Evolutionary conservation across 352 stramenopile genomes (phyloP).

Genomic region (Pythium chondricola): DNA sequence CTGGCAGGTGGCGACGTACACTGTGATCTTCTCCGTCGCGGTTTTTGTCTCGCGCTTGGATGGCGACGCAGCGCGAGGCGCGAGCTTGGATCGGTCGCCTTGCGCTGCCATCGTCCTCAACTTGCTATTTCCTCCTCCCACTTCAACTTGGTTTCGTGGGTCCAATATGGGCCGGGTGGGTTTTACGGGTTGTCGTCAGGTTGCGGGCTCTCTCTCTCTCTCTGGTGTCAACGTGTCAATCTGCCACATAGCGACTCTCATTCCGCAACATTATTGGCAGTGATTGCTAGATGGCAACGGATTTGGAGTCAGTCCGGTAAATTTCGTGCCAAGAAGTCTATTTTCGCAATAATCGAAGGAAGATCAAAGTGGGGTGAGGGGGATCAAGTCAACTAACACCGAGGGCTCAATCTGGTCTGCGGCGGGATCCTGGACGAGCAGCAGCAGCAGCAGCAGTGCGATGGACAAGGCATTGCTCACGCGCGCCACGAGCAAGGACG

Average conservation of each 20-base stretch:
- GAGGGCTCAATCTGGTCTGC: no score
- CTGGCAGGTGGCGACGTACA: conserved; percentile 61
- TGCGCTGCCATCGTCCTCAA: no score
- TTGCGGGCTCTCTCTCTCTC: no score
- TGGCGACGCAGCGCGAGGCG: neutral
- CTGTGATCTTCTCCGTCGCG: conserved; percentile 28
- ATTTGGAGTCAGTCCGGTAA: neutral
- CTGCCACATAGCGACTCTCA: conserved; percentile 9
- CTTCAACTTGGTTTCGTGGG: neutral
- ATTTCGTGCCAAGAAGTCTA: neutral
- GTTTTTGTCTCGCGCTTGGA: neutral
- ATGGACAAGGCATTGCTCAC: conserved; percentile 93
- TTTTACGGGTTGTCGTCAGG: no score
- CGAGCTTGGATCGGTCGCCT: no score
- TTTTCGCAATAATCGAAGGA: no score
- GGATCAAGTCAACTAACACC: no score
- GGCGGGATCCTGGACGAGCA: neutral
- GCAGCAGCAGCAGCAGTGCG: conserved; percentile 1
- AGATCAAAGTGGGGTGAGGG: neutral
- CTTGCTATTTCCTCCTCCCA: neutral
- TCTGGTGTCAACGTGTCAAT: conserved; percentile 23
- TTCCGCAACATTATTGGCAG: neutral
- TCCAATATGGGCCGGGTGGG: neutral
- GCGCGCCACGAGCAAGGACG: conserved; percentile 91
- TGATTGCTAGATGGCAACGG: neutral